phyloP scores from a whole-genome alignment of 352 stramenopile genomes.

The Phytophthora hybrid region DNA sequence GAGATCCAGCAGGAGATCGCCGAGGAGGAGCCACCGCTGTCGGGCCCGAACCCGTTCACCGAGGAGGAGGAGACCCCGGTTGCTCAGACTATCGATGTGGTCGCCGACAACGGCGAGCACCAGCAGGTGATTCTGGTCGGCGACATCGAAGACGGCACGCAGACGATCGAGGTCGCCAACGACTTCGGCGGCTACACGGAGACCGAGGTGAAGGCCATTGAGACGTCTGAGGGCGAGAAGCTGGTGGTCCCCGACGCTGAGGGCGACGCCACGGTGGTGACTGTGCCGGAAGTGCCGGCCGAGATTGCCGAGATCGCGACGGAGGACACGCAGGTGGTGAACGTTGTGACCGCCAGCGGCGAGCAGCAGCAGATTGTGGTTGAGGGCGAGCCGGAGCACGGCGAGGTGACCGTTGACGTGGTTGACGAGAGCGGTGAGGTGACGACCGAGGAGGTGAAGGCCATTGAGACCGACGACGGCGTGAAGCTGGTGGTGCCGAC shows the following conservation, averaged over 20 bases:
- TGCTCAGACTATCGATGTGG: slow-evolving; percentile 15
- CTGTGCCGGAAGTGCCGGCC: slow-evolving; percentile 10
- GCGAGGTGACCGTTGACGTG: slow-evolving; percentile 15
- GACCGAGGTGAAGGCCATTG: background rate
- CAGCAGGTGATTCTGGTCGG: slow-evolving; percentile 18
- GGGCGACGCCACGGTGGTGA: slow-evolving; percentile 3
- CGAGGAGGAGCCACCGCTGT: no score
- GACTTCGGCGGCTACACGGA: slow-evolving; percentile 2
- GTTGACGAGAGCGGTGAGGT: slow-evolving; percentile 9
- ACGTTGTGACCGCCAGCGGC: slow-evolving; percentile 13
- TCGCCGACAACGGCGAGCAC: background rate
- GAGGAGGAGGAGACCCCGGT: background rate
- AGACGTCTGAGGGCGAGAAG: slow-evolving; percentile 15
- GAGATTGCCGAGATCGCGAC: slow-evolving; percentile 26
- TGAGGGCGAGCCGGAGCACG: slow-evolving; percentile 21
- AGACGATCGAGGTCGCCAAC: slow-evolving; percentile 18
- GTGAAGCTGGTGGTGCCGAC: slow-evolving; percentile 15
- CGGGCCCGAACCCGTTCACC: no score
- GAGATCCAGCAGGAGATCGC: no score
- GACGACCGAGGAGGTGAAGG: slow-evolving; percentile 10
- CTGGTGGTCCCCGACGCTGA: slow-evolving; percentile 14
- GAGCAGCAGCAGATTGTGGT: slow-evolving; percentile 15
- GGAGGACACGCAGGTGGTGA: slow-evolving; percentile 17
- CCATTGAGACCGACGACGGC: slow-evolving; percentile 11
- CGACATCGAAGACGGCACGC: slow-evolving; percentile 4